Conservation (phyloP, 441 rosid genomes). For the Euphorbia corollata region DNA sequence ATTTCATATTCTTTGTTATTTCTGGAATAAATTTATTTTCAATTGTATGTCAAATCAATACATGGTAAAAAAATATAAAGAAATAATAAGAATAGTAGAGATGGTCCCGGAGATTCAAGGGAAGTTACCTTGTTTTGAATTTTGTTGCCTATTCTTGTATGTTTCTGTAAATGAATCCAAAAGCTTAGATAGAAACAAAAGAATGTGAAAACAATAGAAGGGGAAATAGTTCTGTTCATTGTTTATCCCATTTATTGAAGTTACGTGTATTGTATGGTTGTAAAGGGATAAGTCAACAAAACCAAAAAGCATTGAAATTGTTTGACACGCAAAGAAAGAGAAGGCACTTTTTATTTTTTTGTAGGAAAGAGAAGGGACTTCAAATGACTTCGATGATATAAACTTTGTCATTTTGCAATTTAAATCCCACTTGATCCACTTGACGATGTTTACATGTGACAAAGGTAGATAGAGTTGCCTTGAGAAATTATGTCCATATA, state of each 20-base stretch:
- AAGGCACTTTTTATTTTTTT: too few relatives aligned
- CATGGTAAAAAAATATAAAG: not conserved
- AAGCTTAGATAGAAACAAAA: not conserved
- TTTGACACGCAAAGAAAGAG: slow-evolving; percentile 19
- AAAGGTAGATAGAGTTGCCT: too few relatives aligned
- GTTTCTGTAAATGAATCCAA: slow-evolving; percentile 11
- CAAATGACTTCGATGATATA: not conserved
- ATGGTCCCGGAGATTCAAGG: slow-evolving; percentile 14
- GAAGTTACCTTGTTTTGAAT: not conserved
- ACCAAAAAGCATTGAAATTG: not conserved
- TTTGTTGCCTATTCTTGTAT: not conserved
- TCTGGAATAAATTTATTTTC: slow-evolving; percentile 21
- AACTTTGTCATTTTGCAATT: not conserved
- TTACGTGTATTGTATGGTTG: slow-evolving; percentile 14
- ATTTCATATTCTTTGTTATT: slow-evolving; percentile 19
- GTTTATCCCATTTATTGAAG: not conserved
- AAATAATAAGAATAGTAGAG: too few relatives aligned
- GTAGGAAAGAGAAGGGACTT: slow-evolving; percentile 9
- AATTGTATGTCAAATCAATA: slow-evolving; percentile 19
- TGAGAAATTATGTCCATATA: too few relatives aligned
- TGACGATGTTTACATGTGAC: too few relatives aligned
- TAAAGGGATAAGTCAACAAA: slow-evolving; percentile 22
- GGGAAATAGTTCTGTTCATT: not conserved
- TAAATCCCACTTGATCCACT: not conserved
- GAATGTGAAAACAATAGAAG: not conserved